phyloP scores from a whole-genome alignment of 1,284 basidiomycete species.

The Paramarasmius palmivorus region DNA sequence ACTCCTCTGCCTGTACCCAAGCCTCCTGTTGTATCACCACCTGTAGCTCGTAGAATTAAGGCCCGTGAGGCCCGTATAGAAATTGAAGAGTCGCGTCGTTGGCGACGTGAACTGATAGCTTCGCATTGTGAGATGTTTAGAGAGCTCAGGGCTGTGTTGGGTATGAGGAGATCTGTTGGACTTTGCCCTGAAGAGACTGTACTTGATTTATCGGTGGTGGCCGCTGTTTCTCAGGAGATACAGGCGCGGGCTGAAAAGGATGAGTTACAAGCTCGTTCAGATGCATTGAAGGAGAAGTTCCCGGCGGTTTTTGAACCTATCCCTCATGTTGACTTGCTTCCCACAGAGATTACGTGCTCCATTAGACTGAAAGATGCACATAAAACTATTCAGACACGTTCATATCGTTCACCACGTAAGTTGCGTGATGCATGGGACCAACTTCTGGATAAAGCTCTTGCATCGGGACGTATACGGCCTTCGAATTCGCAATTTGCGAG shows the following conservation, averaged over 20 bases:
- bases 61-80: too few species aligned
- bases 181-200: background rate
- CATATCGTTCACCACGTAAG: constrained; percentile 25
- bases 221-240: constrained; percentile 14
- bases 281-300: background rate
- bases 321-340: constrained; percentile 17
- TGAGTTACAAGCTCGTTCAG: background rate
- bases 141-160: too few species aligned
- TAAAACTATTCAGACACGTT: constrained; percentile 18
- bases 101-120: background rate
- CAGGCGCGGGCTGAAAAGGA: constrained; percentile 13
- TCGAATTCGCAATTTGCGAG: constrained; percentile 26
- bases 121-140: too few species aligned
- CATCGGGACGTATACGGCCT: constrained; percentile 23
- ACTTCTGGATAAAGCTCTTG: constrained; percentile 26
- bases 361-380: constrained; percentile 25
- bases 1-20: background rate
- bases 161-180: too few species aligned
- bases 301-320: constrained; percentile 15
- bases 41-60: too few species aligned
- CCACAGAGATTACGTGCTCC: constrained; percentile 24
- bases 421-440: constrained; percentile 26
- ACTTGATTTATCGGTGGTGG: constrained; percentile 3
- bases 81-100: background rate
- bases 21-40: background rate